phyloP scores from a whole-genome alignment of 2,329 filamentous ascomycete species.

The Metarhizium rileyi region DNA sequence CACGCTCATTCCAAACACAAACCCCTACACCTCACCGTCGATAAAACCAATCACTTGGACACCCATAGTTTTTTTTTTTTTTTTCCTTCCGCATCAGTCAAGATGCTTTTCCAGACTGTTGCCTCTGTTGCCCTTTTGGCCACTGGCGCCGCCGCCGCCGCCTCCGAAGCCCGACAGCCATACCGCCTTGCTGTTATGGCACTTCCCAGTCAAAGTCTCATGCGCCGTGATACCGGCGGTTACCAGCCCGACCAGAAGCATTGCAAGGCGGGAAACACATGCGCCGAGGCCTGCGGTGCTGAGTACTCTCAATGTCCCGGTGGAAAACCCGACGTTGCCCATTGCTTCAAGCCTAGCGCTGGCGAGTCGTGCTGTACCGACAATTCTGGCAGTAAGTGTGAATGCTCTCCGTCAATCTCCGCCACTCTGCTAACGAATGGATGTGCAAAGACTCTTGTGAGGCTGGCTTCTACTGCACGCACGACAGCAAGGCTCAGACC shows the following conservation, averaged over 20 bases:
- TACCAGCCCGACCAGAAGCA: slow-evolving; percentile 39
- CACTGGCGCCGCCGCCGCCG: slow-evolving; percentile 21
- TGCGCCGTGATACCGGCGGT: slow-evolving; percentile 33
- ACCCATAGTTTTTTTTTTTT: slow-evolving; percentile 9
- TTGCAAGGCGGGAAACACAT: slow-evolving; percentile 41
- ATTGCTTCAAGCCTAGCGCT: slow-evolving; percentile 46
- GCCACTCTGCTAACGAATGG: neutral
- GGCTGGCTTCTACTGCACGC: slow-evolving; percentile 52
- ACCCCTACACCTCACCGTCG: neutral
- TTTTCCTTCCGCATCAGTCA: slow-evolving; percentile 9
- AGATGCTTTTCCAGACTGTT: slow-evolving; percentile 27
- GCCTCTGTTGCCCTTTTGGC: slow-evolving; percentile 22
- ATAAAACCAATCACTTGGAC: neutral
- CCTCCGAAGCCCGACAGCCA: slow-evolving; percentile 18
- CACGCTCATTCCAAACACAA: neutral
- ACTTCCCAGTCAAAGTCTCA: slow-evolving; percentile 30
- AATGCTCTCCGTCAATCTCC: neutral
- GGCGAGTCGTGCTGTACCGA: slow-evolving; percentile 49
- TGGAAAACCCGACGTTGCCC: slow-evolving; percentile 32
- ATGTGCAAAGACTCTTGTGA: slow-evolving; percentile 45
- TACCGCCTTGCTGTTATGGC: slow-evolving; percentile 29
- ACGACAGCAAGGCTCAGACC: slow-evolving; percentile 38
- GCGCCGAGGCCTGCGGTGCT: slow-evolving; percentile 44
- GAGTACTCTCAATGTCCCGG: slow-evolving; percentile 41
- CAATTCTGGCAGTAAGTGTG: slow-evolving; percentile 44